These are phyloP conservation scores for Cyclotella kingstonii DNA, from an alignment of 108 stramenopile genomes.

Conservation along the genomic window DNA sequence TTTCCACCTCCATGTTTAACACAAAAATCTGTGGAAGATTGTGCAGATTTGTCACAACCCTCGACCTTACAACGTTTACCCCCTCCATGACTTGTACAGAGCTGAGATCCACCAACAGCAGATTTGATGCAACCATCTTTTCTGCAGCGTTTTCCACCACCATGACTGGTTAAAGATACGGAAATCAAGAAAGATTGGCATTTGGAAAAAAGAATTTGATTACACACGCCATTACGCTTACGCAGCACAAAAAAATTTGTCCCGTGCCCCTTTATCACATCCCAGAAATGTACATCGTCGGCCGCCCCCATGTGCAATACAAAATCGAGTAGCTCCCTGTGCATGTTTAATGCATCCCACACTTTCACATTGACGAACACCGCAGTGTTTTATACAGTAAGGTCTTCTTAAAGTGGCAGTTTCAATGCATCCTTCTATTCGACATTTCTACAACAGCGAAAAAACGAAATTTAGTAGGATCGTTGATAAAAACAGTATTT, in stretches of 20 bases:
- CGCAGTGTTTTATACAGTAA: conserved; percentile 76
- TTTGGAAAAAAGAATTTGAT: not conserved
- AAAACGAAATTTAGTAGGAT: not conserved
- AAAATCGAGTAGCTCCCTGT: conserved; percentile 92
- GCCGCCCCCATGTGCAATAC: conserved; percentile 98
- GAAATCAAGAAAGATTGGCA: not conserved
- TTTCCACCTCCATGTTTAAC: conserved; percentile 99
- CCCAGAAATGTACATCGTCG: conserved; percentile 90
- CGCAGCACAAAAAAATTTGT: conserved; percentile 88
- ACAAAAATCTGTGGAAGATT: conserved; percentile 93
- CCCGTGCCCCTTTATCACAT: conserved; percentile 91
- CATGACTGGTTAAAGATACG: conserved; percentile 72
- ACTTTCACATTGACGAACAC: conserved; percentile 81
- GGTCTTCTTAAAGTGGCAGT: conserved; percentile 61
- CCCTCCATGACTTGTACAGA: conserved; percentile 97
- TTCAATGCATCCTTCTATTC: conserved; percentile 79
- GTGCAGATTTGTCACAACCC: conserved; percentile 92
- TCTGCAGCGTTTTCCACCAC: conserved; percentile 94
- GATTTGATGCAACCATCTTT: conserved; percentile 91
- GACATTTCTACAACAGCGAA: conserved; percentile 42
- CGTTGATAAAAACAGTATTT: not conserved
- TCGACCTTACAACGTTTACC: conserved; percentile 88
- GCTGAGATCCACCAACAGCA: conserved; percentile 92
- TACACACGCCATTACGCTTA: conserved; percentile 12
- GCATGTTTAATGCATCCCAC: conserved; percentile 83